Evolutionary conservation across 2,329 filamentous ascomycete species (phyloP), one percentile per base, ranked within the genome.

Genomic region (Juglanconis juglandina): DNA sequence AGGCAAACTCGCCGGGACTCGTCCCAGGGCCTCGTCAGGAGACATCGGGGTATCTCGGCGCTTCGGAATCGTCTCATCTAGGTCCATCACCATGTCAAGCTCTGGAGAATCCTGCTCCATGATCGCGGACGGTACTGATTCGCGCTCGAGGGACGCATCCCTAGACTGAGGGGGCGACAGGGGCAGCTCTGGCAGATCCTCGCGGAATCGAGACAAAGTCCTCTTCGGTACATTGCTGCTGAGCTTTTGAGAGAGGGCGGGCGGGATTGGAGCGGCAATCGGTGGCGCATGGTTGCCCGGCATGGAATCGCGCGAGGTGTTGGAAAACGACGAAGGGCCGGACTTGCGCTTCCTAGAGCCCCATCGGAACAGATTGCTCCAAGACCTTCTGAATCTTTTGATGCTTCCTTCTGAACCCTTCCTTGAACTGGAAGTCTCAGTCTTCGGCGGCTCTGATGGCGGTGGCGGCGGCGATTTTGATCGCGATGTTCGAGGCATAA

Each of bases 281-380:
- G 46, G 30, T 42, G 69, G 72, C 60, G 71, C 75, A 68, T 56
- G 71, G 74, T 17, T 79, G 67, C 80, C 34, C 77, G 70, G 70
- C 80, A 96, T 94, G 14, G 93, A 96, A 69, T 96, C 93, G 64
- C 92, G 85, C 1, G 93, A 96, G 0, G 92, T 91, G 69, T 96
- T 96, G 4, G 92, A 92, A 71, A 96, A 95, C n/a, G 93, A 92
- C 0, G 91, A 89, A 3, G 89, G 83, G 2, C 72, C 81, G 70
- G 82, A 74, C 70, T 77, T 70, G 73, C 85, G 74, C 76, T 83
- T 79, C 79, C 84, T 78, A 75, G 79, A 81, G 34, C 84, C 84
- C 72, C 89, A 89, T 68, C 85, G 86, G 74, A 97, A 91, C 41
- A 97, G 84, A 0, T 90, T 87, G 4, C 87, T 85, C 79, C 92